Evolutionary conservation across 1,139 yeast genomes (phyloP), one percentile per base, ranked within the genome.

Genomic region (Yamadazyma diospyri): DNA sequence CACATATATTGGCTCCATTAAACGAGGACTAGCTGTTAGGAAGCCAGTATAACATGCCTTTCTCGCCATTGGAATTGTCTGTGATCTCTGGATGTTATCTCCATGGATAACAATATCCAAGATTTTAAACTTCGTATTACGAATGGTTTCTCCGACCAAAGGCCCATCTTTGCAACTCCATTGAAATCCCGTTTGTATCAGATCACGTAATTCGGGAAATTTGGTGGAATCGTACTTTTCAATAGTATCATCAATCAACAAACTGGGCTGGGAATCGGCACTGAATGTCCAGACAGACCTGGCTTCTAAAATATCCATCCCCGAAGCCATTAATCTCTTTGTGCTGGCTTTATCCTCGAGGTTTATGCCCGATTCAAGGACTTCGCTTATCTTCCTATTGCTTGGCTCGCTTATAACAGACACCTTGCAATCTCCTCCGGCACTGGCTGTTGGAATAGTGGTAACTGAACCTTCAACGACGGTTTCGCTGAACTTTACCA

Each of bases 121-220:
- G 23, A 94, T 70, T 38, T 77, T 78, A 57, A 92, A 87, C 43
- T 76, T 78, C 4, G 83, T 78, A 36, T 79, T 74, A 36, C 86
- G 64, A 3, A 94, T 69, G 0, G 86, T 82, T 51, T 88, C 97
- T 39, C 84, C 95, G 42, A 95, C 80, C 17, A 94, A 61, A 0
- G 98, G 98, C 0, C 98, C 98, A 47, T 87, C 96, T 36, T 78
- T 68, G 0, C 76, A 69, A 7, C 84, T 81, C 94, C 96, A 86
- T 47, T 74, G 72, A 57, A 89, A 92, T 0, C 97, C 98, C 43
- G 80, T 79, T 5, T 66, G 59, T 1, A 92, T 68, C 1, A 78
- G 62, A 4, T 73, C 77, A 40, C 76, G 79, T 15, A 87, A 52
- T n/a, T 64, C 39, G 12, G 58, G 57, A 47, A 78, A 76, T 48